Evolutionary conservation across 768 basidiomycete species (phyloP).

Genomic region (Lactarius pseudohatsudake): DNA sequence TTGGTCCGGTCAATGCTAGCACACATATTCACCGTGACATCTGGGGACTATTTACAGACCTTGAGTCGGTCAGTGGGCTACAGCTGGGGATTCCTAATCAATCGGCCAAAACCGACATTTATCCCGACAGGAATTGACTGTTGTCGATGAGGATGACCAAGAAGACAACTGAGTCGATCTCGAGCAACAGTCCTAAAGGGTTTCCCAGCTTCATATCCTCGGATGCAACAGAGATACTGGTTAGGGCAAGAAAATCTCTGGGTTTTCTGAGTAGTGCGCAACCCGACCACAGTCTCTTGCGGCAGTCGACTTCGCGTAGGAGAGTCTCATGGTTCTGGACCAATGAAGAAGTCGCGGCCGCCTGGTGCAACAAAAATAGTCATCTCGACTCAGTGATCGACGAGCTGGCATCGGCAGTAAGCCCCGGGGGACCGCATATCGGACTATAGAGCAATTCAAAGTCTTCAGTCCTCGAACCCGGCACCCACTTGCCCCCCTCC

Average conservation of each 20-base stretch:
- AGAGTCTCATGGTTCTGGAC: conserved; percentile 66
- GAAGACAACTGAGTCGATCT: conserved; percentile 38
- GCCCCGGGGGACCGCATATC: not conserved
- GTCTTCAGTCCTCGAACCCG: conserved; percentile 72
- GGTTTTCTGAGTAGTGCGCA: conserved; percentile 61
- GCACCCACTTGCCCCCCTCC: conserved; percentile 37
- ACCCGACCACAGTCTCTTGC: conserved; percentile 62
- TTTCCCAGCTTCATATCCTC: conserved; percentile 67
- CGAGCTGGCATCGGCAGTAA: not conserved
- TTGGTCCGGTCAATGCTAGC: conserved; percentile 57
- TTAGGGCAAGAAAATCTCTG: conserved; percentile 68
- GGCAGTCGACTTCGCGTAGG: conserved; percentile 22
- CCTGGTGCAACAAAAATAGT: conserved; percentile 38
- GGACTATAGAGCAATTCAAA: conserved; percentile 39
- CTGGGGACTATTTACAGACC: conserved; percentile 58
- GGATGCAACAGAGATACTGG: conserved; percentile 51
- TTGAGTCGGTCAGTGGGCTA: conserved; percentile 63
- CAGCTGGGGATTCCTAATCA: conserved; percentile 22
- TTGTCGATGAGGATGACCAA: conserved; percentile 42
- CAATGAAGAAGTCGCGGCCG: conserved; percentile 47
- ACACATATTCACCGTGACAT: conserved; percentile 63
- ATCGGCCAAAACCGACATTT: conserved; percentile 14
- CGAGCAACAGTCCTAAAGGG: conserved; percentile 35
- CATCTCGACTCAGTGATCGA: conserved; percentile 1
- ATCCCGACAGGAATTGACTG: conserved; percentile 33